Conservation (phyloP, 2,329 filamentous ascomycete genomes). For the Chaetomiaceae sp. region DNA sequence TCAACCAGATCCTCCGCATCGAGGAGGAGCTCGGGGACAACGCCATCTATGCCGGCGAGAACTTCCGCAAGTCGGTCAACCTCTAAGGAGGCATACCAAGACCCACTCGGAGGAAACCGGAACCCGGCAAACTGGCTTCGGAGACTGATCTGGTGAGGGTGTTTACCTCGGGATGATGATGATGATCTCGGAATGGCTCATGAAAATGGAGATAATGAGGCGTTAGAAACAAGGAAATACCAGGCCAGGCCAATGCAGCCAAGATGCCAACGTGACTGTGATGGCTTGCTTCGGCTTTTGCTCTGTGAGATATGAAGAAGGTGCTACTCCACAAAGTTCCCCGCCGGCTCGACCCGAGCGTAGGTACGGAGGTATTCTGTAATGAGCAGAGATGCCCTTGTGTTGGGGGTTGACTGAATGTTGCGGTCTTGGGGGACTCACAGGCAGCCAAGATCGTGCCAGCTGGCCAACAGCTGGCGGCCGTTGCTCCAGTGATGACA, state of each 20-base stretch:
- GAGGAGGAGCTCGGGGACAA: constrained; percentile 96
- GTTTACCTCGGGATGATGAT: constrained; percentile 24
- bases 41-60: constrained; percentile 84
- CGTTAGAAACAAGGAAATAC: constrained; percentile 25
- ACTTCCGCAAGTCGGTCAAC: constrained; percentile 89
- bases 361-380: too few relatives aligned
- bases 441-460: too few relatives aligned
- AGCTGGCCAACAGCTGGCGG: constrained; percentile 8
- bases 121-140: constrained; percentile 7
- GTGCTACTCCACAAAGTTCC: too few relatives aligned
- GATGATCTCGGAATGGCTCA: constrained; percentile 20
- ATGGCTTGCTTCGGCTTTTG: too few relatives aligned
- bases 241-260: constrained; percentile 19
- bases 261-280: background rate
- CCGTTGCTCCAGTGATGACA: constrained; percentile 23
- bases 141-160: constrained; percentile 11
- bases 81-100: constrained; percentile 53
- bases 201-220: constrained; percentile 25
- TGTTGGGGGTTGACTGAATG: too few relatives aligned
- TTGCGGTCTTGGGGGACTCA: too few relatives aligned
- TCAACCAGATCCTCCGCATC: constrained; percentile 99
- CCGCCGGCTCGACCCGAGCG: too few relatives aligned
- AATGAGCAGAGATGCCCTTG: too few relatives aligned
- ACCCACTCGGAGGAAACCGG: constrained; percentile 19
- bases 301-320: too few relatives aligned